Evolutionary conservation across 2,329 filamentous ascomycete genomes (phyloP).

Genomic region (Thielaviopsis punctulata): DNA sequence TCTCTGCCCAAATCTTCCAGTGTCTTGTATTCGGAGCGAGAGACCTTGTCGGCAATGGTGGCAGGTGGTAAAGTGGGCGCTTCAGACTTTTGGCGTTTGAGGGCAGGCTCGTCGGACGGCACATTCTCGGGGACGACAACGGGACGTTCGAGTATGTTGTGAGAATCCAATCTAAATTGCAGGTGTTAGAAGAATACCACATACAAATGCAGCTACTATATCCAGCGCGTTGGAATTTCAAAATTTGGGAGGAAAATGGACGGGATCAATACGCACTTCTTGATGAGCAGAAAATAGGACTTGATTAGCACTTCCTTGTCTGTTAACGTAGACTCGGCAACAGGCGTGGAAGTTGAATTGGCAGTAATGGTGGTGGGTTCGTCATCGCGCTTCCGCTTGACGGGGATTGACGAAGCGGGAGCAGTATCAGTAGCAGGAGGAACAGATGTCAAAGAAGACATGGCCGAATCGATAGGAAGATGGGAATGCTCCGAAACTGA

Average conservation of each 20-base stretch:
- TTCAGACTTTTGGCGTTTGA: conserved; percentile 43
- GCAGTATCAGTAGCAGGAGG: conserved; percentile 5
- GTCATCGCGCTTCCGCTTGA: conserved; percentile 43
- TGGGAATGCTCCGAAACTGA: not conserved
- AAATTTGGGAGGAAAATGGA: conserved; percentile 5
- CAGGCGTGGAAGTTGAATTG: conserved; percentile 8
- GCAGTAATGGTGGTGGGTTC: conserved; percentile 21
- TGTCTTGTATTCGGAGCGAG: conserved; percentile 34
- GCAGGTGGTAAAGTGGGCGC: conserved; percentile 20
- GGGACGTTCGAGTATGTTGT: conserved; percentile 21
- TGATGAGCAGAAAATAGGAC: conserved; percentile 22
- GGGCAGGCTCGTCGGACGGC: conserved; percentile 32
- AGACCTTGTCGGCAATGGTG: conserved; percentile 37
- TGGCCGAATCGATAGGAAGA: conserved; percentile 10
- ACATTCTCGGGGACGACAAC: conserved; percentile 34
- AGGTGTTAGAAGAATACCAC: not conserved
- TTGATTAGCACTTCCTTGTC: conserved; percentile 22
- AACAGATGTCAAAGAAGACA: conserved; percentile 10
- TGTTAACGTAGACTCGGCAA: conserved; percentile 4
- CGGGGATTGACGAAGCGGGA: conserved; percentile 20
- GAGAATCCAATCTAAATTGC: conserved; percentile 30
- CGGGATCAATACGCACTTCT: conserved; percentile 19
- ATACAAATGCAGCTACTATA: not conserved
- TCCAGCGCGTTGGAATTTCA: conserved; percentile 2
- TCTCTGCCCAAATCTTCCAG: conserved; percentile 50